Evolutionary conservation across 805 yeast species (phyloP), one percentile per base, ranked within the genome.

Genomic region (Kodamaea hsintzibuensis): DNA sequence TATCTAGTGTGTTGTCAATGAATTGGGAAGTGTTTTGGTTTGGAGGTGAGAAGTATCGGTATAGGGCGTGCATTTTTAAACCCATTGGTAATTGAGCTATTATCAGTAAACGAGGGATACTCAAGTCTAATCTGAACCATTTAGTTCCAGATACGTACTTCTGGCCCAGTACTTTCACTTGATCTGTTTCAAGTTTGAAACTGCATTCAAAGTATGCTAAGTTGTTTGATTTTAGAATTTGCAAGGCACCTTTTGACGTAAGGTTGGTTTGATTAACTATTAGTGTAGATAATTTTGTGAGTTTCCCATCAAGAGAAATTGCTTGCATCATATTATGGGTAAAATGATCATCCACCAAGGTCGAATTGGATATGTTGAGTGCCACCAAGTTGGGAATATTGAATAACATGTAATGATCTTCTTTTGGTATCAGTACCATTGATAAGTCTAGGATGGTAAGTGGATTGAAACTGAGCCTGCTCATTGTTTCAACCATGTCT

Each of bases 371-470:
- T 9, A 76, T 42, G 16, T 58, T 51, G 22, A 57, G 50, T 5
- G 67, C 75, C 22, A 60, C 61, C 14, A 73, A 57, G 25, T 59
- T 58, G 10, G 64, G 63, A 14, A 70, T 54, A 50, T 67, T 70
- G 56, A 69, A 64, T 1, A 74, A 38, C 47, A 54, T 47, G 18
- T 67, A 55, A 40, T 62, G 61, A 19, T 68, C 69, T 10, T 71
- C 70, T 17, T 42, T 49, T 3, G 50, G 7, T 2, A 49, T 14
- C 13, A 60, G 48, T 10, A 48, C 54, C 25, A 18, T 22, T 10
- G 76, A 69, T 27, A 71, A 52, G 52, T 74, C 76, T 13, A 72
- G 57, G 35, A 71, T 49, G 2, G 68, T 55, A 55, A 54, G 57
- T 38, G 61, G 68, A 19, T 8, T 45, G 55, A 55, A 57, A 13